Base-by-base conservation (phyloP, 306 rosid species). In the Rosa persica region DNA sequence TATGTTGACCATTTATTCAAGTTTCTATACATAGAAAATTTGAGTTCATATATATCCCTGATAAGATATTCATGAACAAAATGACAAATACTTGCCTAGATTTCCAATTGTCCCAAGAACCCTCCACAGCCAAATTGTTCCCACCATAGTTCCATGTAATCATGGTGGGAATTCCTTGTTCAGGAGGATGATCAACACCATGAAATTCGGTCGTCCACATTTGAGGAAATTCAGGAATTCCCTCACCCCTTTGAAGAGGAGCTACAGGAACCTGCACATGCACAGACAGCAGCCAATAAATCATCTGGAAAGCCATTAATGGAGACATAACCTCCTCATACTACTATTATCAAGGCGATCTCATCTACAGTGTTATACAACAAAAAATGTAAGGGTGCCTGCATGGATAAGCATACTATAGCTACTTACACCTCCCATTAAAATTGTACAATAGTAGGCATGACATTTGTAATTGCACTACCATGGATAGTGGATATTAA, bases 21-120 rank as follows among this genome's bases (percentile, higher is more conserved):
- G 40, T 67, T 51, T 9, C 43, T 19, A 7, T 44, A 47, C 5
- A 20, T 47, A 75, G 8, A 73, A 16, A 42, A 71, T 74, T 72
- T 81, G 60, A 58, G 81, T 52, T 76, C 74, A 74, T 27, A 34
- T 30, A 10, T 43, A 8, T 34, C 5, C 54, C 40, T 51, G 44
- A 74, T 67, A 66, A 75, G 72, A 72, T 78, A 30, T 79, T 72
- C 62, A 44, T 36, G 30, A 73, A 52, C 49, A 82, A 76, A 79
- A 40, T 70, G 70, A 66, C 57, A 36, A 66, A 55, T 64, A 65
- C 78, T 83, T 74, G 90, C 98, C 96, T 94, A 57, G 97, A 85
- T 67, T 81, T 69, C 98, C 98, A 94, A 83, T 89, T 86, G 87
- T 94, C 96, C 98, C 98, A 94, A 70, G 98, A 92, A 78, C 98